Evolutionary conservation across 2,329 filamentous ascomycete species (phyloP).

Genomic region (Aschersonia sp.): DNA sequence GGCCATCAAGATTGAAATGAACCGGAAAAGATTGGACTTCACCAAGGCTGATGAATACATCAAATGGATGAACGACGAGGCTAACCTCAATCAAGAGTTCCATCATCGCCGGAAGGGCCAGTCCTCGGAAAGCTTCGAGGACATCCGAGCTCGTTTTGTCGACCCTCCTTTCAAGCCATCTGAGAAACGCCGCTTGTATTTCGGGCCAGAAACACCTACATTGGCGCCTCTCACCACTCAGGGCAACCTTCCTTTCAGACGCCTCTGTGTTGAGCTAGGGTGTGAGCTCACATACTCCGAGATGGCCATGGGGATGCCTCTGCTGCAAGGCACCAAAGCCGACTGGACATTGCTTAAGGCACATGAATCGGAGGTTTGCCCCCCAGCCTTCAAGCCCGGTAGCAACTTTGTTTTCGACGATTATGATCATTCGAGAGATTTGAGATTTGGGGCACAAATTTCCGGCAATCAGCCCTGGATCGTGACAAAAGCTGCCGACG

Average conservation of each 20-base stretch:
- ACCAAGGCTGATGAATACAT: constrained; percentile 64
- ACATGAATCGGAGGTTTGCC: constrained; percentile 65
- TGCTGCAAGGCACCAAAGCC: constrained; percentile 77
- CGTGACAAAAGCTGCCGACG: constrained; percentile 76
- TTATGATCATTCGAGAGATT: constrained; percentile 71
- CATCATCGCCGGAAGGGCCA: constrained; percentile 28
- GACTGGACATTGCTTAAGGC: constrained; percentile 95
- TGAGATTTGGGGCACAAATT: constrained; percentile 87
- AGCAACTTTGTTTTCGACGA: constrained; percentile 44
- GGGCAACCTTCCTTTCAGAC: constrained; percentile 87
- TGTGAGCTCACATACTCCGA: constrained; percentile 94
- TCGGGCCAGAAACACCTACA: constrained; percentile 82
- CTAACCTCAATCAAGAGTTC: constrained; percentile 21
- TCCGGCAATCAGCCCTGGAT: constrained; percentile 86
- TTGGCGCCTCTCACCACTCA: constrained; percentile 94
- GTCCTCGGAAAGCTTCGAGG: constrained; percentile 34
- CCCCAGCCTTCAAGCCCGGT: constrained; percentile 51
- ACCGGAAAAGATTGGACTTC: constrained; percentile 55
- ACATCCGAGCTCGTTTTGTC: constrained; percentile 66
- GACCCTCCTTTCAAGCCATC: constrained; percentile 81
- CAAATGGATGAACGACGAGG: constrained; percentile 60
- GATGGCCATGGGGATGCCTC: constrained; percentile 86
- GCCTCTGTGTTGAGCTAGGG: constrained; percentile 77
- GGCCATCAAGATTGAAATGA: constrained; percentile 59
- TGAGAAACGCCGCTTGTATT: constrained; percentile 88